phyloP scores from a whole-genome alignment of 805 yeast species.

The Ogataea degrootiae region DNA sequence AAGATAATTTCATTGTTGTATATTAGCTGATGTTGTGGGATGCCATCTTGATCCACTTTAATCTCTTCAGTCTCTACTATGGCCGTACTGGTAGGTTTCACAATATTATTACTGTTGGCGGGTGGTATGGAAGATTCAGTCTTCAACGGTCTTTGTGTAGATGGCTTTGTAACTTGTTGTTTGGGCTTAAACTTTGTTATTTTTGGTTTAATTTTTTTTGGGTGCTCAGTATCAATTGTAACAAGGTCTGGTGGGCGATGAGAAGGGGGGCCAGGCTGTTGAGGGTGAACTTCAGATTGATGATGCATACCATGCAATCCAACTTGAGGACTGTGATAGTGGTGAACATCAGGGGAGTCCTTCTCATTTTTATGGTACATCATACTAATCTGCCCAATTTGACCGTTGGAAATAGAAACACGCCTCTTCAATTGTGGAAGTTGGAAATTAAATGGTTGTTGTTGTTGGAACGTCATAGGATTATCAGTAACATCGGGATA shows the following conservation, averaged over 20 bases:
- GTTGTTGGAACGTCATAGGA: neutral
- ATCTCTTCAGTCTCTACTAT: slow-evolving; percentile 11
- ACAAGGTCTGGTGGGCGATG: no score
- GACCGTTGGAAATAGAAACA: slow-evolving; percentile 80
- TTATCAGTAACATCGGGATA: neutral
- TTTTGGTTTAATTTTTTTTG: no score
- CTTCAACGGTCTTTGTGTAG: no score
- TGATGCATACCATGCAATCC: neutral
- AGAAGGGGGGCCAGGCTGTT: no score
- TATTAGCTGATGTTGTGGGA: slow-evolving; percentile 46
- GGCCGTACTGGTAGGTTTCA: neutral
- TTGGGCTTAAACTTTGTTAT: no score
- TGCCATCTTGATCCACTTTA: slow-evolving; percentile 28
- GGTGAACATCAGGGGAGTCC: slow-evolving; percentile 1
- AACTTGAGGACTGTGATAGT: no score
- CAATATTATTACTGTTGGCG: neutral
- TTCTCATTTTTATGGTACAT: slow-evolving; percentile 20
- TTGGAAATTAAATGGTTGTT: slow-evolving; percentile 2
- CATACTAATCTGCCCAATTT: slow-evolving; percentile 62
- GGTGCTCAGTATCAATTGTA: no score
- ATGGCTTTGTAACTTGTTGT: no score
- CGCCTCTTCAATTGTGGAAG: slow-evolving; percentile 45
- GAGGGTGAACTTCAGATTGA: neutral
- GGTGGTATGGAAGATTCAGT: no score
- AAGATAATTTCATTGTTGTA: slow-evolving; percentile 53